Percentiles rank a stretch among this genome's conserved stretches.
Conservation (phyloP, 2,329 filamentous ascomycete species). For the Epicoccum nigrum region DNA sequence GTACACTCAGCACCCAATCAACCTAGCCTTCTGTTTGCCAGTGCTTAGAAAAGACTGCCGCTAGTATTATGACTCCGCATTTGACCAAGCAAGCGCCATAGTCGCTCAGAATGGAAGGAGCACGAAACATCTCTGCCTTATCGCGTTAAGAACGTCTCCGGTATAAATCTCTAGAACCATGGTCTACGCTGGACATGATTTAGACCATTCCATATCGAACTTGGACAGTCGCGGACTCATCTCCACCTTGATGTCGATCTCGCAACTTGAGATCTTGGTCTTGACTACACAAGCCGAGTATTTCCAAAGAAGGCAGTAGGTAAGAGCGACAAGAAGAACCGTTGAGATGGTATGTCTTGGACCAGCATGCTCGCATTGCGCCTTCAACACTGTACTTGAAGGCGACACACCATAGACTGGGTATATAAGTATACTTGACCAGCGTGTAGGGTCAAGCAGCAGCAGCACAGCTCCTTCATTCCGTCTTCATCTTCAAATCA, state of each 20-base stretch:
- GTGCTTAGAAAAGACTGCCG: too few relatives aligned
- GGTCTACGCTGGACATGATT: not conserved
- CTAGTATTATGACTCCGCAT: not conserved
- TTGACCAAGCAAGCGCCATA: not conserved
- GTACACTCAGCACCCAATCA: too few relatives aligned
- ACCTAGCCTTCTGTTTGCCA: not conserved
- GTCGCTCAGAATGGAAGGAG: conserved; percentile 14
- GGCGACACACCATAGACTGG: not conserved
- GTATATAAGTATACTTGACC: conserved; percentile 16
- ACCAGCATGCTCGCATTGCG: not conserved
- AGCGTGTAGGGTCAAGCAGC: not conserved
- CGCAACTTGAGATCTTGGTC: conserved; percentile 9
- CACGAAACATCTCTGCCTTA: not conserved
- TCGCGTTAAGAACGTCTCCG: not conserved
- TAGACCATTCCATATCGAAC: not conserved
- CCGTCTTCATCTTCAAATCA: conserved; percentile 5
- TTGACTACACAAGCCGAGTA: not conserved
- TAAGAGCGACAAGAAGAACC: conserved; percentile 30
- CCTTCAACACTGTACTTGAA: not conserved
- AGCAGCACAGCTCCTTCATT: not conserved
- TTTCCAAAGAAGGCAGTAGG: conserved; percentile 21
- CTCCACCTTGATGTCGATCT: conserved; percentile 7
- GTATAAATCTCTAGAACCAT: not conserved
- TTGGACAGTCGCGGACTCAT: not conserved
- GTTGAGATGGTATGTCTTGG: conserved; percentile 13